Evolutionary conservation across 441 rosid species (phyloP).

Genomic region (Flueggea neowawraea): DNA sequence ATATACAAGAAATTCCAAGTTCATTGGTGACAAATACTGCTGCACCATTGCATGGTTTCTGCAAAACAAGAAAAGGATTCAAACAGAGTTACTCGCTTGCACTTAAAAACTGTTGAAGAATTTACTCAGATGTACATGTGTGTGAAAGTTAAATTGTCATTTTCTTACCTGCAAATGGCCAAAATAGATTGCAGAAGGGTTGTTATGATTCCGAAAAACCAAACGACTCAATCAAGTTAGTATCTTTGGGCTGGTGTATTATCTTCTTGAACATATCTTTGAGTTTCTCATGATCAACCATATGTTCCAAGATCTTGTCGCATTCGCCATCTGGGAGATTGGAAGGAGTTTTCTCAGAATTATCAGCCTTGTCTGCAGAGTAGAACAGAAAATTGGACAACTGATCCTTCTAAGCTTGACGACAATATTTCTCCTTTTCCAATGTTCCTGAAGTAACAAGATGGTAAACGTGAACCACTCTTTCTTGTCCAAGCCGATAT

Average conservation of each 20-base stretch:
- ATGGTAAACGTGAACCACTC: constrained; percentile 55
- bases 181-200: no score
- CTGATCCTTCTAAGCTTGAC: constrained; percentile 47
- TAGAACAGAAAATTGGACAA: constrained; percentile 51
- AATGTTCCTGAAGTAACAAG: constrained; percentile 47
- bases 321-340: constrained; percentile 13
- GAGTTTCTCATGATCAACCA: constrained; percentile 28
- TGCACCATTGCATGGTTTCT: no score
- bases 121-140: no score
- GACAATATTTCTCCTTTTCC: constrained; percentile 47
- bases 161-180: no score
- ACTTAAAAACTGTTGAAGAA: no score
- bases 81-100: no score
- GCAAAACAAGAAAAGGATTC: no score
- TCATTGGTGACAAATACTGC: no score
- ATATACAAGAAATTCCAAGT: no score
- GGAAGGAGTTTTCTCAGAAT: constrained; percentile 9
- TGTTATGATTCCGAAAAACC: not conserved
- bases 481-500: constrained; percentile 63
- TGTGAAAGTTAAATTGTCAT: no score
- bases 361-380: constrained; percentile 20
- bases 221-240: constrained; percentile 16
- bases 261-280: constrained; percentile 41
- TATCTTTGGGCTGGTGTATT: constrained; percentile 21
- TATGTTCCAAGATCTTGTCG: constrained; percentile 41